These are phyloP conservation scores for Suillus sp. DNA, from an alignment of 768 basidiomycete genomes.

Conservation along the genomic window DNA sequence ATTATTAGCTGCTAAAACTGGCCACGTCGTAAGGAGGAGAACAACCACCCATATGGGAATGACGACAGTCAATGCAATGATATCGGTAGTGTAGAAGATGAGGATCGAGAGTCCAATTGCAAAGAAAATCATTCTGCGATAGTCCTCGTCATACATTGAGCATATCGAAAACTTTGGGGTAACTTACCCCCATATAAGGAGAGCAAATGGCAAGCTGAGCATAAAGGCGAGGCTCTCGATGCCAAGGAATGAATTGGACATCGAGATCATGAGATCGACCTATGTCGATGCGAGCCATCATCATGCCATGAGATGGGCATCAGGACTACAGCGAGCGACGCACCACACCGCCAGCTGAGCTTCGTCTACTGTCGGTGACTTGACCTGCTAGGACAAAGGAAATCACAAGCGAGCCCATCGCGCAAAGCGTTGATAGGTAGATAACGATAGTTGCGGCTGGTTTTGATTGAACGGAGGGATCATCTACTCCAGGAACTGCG, in stretches of 20 bases:
- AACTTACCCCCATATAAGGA: conserved; percentile 36
- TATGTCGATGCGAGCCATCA: neutral
- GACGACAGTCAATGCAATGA: conserved; percentile 7
- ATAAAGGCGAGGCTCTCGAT: conserved; percentile 34
- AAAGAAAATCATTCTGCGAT: conserved; percentile 16
- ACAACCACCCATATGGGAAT: conserved; percentile 12
- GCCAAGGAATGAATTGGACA: conserved; percentile 19
- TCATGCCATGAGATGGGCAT: neutral
- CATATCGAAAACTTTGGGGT: neutral
- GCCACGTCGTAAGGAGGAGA: neutral
- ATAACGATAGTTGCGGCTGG: conserved; percentile 34
- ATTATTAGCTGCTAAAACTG: conserved; percentile 4
- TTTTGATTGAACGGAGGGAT: conserved; percentile 14
- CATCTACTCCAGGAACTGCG: conserved; percentile 45
- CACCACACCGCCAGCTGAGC: conserved; percentile 32
- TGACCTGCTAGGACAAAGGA: conserved; percentile 41
- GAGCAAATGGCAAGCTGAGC: conserved; percentile 36
- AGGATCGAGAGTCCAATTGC: conserved; percentile 14
- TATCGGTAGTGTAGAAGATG: conserved; percentile 7
- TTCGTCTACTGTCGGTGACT: conserved; percentile 31
- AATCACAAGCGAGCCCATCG: conserved; percentile 38
- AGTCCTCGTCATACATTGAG: neutral
- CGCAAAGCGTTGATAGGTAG: conserved; percentile 41
- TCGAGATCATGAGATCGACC: conserved; percentile 23
- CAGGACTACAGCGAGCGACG: conserved; percentile 12